Percentiles rank a stretch among this genome's conserved stretches.
Conservation (phyloP, 306 rosid species). For the Rubus idaeus region DNA sequence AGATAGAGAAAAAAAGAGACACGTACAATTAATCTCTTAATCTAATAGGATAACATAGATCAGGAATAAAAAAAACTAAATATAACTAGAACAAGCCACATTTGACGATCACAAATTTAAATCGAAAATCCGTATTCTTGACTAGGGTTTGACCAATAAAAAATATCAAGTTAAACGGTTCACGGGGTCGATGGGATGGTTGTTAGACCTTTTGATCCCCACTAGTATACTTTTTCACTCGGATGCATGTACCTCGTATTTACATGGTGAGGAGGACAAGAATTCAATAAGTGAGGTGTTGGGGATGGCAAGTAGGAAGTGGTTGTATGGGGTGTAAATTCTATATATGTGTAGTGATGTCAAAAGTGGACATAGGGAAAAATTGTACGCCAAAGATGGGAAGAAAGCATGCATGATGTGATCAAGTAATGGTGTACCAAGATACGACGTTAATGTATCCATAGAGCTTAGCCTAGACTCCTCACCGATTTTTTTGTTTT, state of each 20-base stretch:
- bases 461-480: not conserved
- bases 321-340: not conserved
- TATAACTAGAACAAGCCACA: not conserved
- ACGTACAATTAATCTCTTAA: too few relatives aligned
- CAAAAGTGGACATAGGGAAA: not conserved
- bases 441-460: not conserved
- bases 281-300: not conserved
- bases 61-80: too few relatives aligned
- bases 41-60: too few relatives aligned
- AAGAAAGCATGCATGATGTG: not conserved
- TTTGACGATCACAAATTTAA: not conserved
- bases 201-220: not conserved
- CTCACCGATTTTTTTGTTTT: not conserved
- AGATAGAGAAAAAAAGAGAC: too few relatives aligned
- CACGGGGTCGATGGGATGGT: not conserved
- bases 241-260: not conserved
- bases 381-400: not conserved
- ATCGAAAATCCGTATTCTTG: too few relatives aligned
- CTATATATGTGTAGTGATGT: conserved; percentile 7
- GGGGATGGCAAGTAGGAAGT: not conserved
- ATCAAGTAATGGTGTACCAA: not conserved
- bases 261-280: not conserved
- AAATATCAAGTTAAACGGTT: not conserved
- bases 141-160: too few relatives aligned
- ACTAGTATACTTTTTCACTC: not conserved